phyloP scores from a whole-genome alignment of 2,329 filamentous ascomycete species.

The Pseudophaeomoniella oleicola region DNA sequence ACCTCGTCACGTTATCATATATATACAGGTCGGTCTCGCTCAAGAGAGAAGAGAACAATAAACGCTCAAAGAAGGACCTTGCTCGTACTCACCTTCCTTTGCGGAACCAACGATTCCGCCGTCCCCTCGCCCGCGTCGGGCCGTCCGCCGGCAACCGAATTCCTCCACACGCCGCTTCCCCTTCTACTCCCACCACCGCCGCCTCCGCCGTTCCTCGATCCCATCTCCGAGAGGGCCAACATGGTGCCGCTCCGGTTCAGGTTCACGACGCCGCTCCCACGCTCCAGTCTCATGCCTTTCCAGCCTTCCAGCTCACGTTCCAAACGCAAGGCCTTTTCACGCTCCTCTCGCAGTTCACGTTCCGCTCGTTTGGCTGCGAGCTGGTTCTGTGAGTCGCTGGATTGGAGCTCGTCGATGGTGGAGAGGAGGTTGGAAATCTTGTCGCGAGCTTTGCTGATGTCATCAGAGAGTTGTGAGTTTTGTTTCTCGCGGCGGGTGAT shows the following conservation, averaged over 20 bases:
- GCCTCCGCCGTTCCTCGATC: slow-evolving; percentile 11
- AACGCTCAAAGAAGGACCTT: slow-evolving; percentile 69
- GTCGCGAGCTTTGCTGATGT: slow-evolving; percentile 72
- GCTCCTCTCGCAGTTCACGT: slow-evolving; percentile 76
- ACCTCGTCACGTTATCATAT: too few species aligned
- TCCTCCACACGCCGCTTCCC: slow-evolving; percentile 20
- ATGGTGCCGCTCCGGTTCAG: slow-evolving; percentile 14
- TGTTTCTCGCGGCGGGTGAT: slow-evolving; percentile 89
- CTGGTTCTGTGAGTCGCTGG: slow-evolving; percentile 68
- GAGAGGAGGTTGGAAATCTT: slow-evolving; percentile 79
- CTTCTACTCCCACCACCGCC: slow-evolving; percentile 17
- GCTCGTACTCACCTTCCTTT: slow-evolving; percentile 57
- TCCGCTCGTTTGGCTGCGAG: slow-evolving; percentile 73
- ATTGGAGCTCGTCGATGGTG: slow-evolving; percentile 88
- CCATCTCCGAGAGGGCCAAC: slow-evolving; percentile 22
- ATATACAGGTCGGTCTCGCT: too few species aligned
- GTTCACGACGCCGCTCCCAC: slow-evolving; percentile 24
- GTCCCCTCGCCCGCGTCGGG: slow-evolving; percentile 15
- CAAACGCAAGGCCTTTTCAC: slow-evolving; percentile 64
- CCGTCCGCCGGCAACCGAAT: slow-evolving; percentile 15
- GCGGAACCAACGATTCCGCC: slow-evolving; percentile 44
- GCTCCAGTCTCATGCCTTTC: slow-evolving; percentile 58
- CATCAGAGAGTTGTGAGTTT: slow-evolving; percentile 65
- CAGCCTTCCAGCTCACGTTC: slow-evolving; percentile 77
- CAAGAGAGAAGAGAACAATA: too few species aligned